Evolutionary conservation across 2,329 filamentous ascomycete genomes (phyloP).

Genomic region (Colletotrichum karsti): DNA sequence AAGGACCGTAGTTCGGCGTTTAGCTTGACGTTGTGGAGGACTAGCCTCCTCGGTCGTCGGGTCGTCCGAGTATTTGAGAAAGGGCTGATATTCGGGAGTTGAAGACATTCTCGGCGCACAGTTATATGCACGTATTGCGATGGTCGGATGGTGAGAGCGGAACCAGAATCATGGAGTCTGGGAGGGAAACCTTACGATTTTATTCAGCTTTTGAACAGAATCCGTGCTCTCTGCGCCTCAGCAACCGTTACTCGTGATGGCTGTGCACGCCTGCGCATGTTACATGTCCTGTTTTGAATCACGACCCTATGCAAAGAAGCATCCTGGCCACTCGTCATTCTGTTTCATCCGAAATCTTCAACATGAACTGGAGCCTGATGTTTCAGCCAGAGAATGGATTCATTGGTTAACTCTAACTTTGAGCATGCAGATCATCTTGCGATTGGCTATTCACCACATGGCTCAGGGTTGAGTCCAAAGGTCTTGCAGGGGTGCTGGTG

Average conservation of each 20-base stretch:
- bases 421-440: background rate
- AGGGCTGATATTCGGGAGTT: slow-evolving; percentile 30
- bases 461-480: background rate
- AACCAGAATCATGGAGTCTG: fast-evolving
- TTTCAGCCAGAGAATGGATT: background rate
- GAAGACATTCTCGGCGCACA: slow-evolving; percentile 22
- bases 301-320: background rate
- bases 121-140: slow-evolving; percentile 1
- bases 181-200: slow-evolving; percentile 1
- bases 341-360: slow-evolving; percentile 9
- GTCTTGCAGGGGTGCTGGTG: background rate
- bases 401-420: background rate
- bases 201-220: background rate
- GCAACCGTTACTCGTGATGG: background rate
- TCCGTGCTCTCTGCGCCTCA: background rate
- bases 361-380: background rate
- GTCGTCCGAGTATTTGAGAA: slow-evolving; percentile 30
- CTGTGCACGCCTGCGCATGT: background rate
- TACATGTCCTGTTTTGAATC: slow-evolving; percentile 15
- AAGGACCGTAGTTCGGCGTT: slow-evolving; percentile 14
- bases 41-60: slow-evolving; percentile 25
- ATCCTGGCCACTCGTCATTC: background rate
- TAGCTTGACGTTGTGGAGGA: background rate
- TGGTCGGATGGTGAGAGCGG: background rate
- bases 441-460: background rate